Evolutionary conservation across 2,329 filamentous ascomycete genomes (phyloP).

Genomic region (Penicillium sp.): DNA sequence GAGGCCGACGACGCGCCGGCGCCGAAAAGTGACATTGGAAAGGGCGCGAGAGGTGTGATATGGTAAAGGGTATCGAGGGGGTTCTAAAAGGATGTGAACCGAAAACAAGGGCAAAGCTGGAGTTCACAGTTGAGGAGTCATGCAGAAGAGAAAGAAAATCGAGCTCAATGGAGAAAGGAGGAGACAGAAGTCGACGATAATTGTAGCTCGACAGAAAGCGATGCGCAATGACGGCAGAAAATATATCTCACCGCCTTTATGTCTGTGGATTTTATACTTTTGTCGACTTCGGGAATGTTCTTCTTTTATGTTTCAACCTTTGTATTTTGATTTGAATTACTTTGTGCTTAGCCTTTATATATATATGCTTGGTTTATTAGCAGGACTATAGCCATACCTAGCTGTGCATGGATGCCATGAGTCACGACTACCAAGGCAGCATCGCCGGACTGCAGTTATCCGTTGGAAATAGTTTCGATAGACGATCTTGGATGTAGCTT

Average conservation of each 20-base stretch:
- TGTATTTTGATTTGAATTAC: neutral
- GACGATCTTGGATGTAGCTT: neutral
- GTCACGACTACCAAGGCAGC: neutral
- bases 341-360: neutral
- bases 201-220: conserved; percentile 10
- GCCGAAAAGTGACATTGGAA: conserved; percentile 53
- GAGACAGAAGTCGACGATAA: conserved; percentile 2
- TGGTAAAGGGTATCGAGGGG: neutral
- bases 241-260: conserved; percentile 3
- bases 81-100: neutral
- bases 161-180: conserved; percentile 2
- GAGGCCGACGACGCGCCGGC: conserved; percentile 50
- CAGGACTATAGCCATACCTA: neutral
- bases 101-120: neutral
- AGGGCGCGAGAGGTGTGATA: conserved; percentile 14
- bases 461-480: neutral
- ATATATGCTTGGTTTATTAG: neutral
- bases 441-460: conserved; percentile 3
- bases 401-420: neutral
- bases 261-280: neutral
- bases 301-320: neutral
- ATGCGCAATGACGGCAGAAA: conserved; percentile 10
- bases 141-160: neutral
- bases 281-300: neutral
- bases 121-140: neutral